Evolutionary conservation across 1,139 yeast species (phyloP).

Genomic region (Nakaseomyces glabratus): DNA sequence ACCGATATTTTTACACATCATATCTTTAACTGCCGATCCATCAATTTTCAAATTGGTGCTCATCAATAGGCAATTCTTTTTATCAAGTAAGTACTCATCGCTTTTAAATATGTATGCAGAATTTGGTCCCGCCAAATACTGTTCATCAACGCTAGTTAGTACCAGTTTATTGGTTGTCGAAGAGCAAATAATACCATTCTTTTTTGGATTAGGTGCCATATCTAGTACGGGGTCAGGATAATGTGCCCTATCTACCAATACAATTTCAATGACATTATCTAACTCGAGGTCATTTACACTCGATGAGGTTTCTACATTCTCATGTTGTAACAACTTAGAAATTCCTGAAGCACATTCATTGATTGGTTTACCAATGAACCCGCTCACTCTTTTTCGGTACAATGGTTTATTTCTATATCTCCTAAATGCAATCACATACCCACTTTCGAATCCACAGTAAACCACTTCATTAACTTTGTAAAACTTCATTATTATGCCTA

Average conservation of each 20-base stretch:
- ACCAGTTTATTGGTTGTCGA: constrained; percentile 12
- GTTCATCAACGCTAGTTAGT: constrained; percentile 1
- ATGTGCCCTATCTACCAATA: constrained; percentile 22
- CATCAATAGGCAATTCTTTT: constrained; percentile 10
- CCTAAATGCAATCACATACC: constrained; percentile 22
- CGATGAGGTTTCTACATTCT: constrained; percentile 1
- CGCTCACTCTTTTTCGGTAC: neutral
- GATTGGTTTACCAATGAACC: no score
- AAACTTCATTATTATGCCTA: constrained; percentile 28
- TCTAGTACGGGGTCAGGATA: constrained; percentile 28
- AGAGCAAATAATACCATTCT: constrained; percentile 9
- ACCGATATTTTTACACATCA: constrained; percentile 3
- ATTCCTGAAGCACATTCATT: neutral
- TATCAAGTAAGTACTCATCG: constrained; percentile 10
- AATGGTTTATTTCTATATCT: neutral
- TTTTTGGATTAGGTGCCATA: constrained; percentile 9
- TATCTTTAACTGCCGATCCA: neutral
- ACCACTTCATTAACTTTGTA: constrained; percentile 10
- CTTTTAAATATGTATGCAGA: neutral
- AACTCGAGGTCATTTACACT: no score
- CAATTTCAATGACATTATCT: constrained; percentile 13
- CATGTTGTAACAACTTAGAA: neutral
- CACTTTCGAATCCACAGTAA: constrained; percentile 27
- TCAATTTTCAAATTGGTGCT: neutral
- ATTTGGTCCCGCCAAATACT: constrained; percentile 2